These are phyloP conservation scores for Gossypioides kirkii DNA, from an alignment of 345 rosid species.

Conservation along the genomic window DNA sequence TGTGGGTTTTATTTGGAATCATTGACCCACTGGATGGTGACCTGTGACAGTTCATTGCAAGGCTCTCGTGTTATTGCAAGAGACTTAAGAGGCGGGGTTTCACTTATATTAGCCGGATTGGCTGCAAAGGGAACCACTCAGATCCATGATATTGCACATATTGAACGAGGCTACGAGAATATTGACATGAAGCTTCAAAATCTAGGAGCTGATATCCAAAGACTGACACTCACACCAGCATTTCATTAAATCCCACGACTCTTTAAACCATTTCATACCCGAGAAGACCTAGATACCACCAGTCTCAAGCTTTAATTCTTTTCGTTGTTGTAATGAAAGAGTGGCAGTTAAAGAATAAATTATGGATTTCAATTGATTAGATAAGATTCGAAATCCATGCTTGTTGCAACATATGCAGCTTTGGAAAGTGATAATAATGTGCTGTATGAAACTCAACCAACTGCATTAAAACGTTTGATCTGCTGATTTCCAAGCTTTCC, in stretches of 20 bases:
- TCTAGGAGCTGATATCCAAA: constrained; percentile 29
- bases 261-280: not conserved
- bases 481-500: not conserved
- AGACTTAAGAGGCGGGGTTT: constrained; percentile 28
- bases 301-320: not conserved
- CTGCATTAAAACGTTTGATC: not conserved
- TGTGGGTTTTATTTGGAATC: not conserved
- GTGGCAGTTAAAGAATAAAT: not conserved
- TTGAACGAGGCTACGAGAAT: constrained; percentile 28
- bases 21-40: not conserved
- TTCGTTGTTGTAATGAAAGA: not conserved
- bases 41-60: constrained; percentile 9
- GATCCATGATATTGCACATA: constrained; percentile 20
- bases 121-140: constrained; percentile 29
- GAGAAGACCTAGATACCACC: not conserved
- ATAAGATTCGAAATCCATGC: not conserved
- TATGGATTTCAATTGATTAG: not conserved
- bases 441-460: not conserved
- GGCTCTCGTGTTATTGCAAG: constrained; percentile 18
- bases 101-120: constrained; percentile 26
- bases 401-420: not conserved
- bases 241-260: not conserved
- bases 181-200: constrained; percentile 22
- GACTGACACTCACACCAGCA: not conserved
- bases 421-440: not conserved